Evolutionary conservation across 495 filamentous ascomycete species (phyloP).

Genomic region (Xylaria bambusicola): DNA sequence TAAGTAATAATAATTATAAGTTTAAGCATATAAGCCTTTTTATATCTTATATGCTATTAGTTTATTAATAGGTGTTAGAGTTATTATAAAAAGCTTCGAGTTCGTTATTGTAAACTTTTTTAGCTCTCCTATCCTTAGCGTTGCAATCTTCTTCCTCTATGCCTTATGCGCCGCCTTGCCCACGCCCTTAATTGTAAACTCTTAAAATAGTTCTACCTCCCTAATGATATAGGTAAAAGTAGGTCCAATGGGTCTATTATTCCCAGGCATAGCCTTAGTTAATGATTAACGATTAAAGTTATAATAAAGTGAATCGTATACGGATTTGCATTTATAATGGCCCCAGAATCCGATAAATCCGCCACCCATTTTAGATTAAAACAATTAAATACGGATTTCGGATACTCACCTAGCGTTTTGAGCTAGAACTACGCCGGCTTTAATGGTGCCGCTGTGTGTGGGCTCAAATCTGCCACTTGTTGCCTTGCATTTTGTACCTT

Average conservation of each 20-base stretch:
- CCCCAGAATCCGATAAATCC: too few species aligned
- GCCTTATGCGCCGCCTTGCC: slow-evolving; percentile 16
- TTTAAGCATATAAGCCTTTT: slow-evolving; percentile 1
- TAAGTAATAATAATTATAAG: too few species aligned
- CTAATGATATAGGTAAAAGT: slow-evolving; percentile 18
- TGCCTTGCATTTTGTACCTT: too few species aligned
- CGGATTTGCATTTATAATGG: too few species aligned
- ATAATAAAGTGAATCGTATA: background rate
- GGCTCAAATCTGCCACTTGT: too few species aligned
- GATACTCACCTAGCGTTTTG: too few species aligned
- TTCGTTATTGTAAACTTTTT: slow-evolving; percentile 18
- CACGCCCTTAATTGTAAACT: slow-evolving; percentile 18
- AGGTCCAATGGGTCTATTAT: background rate
- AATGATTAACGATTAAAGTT: background rate
- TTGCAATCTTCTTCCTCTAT: slow-evolving; percentile 14
- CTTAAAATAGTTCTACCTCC: slow-evolving; percentile 22
- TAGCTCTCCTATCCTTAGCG: slow-evolving; percentile 18
- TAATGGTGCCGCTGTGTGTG: too few species aligned
- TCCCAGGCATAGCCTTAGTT: background rate
- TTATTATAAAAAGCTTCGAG: slow-evolving; percentile 16
- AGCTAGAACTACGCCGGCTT: too few species aligned
- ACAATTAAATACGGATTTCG: too few species aligned
- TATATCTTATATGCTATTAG: slow-evolving; percentile 20
- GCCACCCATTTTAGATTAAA: too few species aligned
- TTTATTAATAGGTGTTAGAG: slow-evolving; percentile 19